phyloP scores from a whole-genome alignment of 331 rosid species.

The Acacia pycnantha region DNA sequence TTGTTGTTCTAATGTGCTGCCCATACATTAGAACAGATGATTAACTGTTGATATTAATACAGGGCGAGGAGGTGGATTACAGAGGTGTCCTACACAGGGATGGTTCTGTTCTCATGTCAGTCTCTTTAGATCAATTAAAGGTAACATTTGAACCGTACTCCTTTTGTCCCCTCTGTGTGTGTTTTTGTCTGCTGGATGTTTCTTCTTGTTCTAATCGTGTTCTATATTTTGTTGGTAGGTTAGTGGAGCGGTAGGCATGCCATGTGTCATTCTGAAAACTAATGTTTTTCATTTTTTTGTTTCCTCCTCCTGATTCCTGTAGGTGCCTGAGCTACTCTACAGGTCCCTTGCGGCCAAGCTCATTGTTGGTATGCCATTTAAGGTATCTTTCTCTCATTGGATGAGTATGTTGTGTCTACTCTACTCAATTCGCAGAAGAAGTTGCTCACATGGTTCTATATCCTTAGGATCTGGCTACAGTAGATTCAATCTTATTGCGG shows the following conservation, averaged over 20 bases:
- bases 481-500: slow-evolving; percentile 85
- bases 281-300: neutral
- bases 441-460: slow-evolving; percentile 26
- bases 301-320: slow-evolving; percentile 15
- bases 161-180: slow-evolving; percentile 6
- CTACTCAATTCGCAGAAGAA: slow-evolving; percentile 23
- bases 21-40: neutral
- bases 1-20: neutral
- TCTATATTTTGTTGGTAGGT: neutral
- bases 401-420: slow-evolving; percentile 13
- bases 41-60: slow-evolving; percentile 25
- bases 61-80: slow-evolving; percentile 98
- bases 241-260: neutral
- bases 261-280: slow-evolving; percentile 2
- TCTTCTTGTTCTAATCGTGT: slow-evolving; percentile 5
- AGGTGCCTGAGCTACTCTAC: slow-evolving; percentile 90
- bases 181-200: neutral
- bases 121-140: slow-evolving; percentile 85
- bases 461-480: slow-evolving; percentile 95
- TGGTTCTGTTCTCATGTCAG: slow-evolving; percentile 97
- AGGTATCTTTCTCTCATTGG: slow-evolving; percentile 51
- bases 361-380: slow-evolving; percentile 94
- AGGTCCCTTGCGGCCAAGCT: slow-evolving; percentile 91
- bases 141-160: slow-evolving; percentile 36
- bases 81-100: slow-evolving; percentile 96